These are phyloP conservation scores for Prinsepia uniflora DNA, from an alignment of 306 rosid genomes.

Conservation along the genomic window DNA sequence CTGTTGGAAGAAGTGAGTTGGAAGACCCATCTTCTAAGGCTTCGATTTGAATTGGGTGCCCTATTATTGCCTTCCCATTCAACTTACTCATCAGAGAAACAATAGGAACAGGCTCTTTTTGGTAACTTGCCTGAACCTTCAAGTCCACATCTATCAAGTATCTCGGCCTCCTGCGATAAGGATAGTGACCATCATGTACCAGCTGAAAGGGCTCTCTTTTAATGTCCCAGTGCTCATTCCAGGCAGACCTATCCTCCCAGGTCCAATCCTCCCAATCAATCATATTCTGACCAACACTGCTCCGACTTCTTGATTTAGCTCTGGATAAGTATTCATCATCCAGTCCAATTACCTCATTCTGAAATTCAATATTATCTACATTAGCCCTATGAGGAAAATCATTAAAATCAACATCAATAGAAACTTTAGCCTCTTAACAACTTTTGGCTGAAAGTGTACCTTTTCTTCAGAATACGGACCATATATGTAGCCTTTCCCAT, in stretches of 20 bases:
- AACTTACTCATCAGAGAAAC: conserved; percentile 86
- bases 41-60: conserved; percentile 88
- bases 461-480: conserved; percentile 57
- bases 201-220: conserved; percentile 46
- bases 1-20: conserved; percentile 48
- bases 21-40: conserved; percentile 73
- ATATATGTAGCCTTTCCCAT: conserved; percentile 36
- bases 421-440: conserved; percentile 28
- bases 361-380: conserved; percentile 23
- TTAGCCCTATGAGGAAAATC: conserved; percentile 44
- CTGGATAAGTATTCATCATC: conserved; percentile 60
- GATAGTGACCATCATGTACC: conserved; percentile 36
- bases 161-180: conserved; percentile 51
- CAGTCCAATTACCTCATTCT: conserved; percentile 38
- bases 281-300: conserved; percentile 31
- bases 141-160: conserved; percentile 73
- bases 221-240: conserved; percentile 56
- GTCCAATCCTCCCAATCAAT: conserved; percentile 65
- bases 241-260: conserved; percentile 63
- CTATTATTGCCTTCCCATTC: conserved; percentile 83
- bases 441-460: conserved; percentile 34
- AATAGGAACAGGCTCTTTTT: conserved; percentile 80
- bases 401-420: conserved; percentile 28
- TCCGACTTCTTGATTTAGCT: conserved; percentile 42
- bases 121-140: conserved; percentile 86